A percentile compares a stretch with the other conserved stretches of the same genome.
These are phyloP conservation scores for Scheffersomyces stambukii DNA, from an alignment of 1,139 yeast genomes.

Conservation along the genomic window DNA sequence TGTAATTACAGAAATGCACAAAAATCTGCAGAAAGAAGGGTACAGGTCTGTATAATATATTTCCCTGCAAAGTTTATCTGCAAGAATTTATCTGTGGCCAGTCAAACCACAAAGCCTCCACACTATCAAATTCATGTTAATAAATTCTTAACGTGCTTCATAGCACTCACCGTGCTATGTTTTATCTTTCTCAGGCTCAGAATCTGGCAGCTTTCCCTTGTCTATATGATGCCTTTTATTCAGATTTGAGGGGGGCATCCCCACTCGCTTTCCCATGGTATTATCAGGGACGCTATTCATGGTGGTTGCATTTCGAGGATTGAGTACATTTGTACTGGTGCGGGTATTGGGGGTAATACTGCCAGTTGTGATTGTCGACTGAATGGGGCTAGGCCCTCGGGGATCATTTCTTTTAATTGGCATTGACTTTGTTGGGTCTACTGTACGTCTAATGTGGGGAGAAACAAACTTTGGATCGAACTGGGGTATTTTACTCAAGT, in stretches of 20 bases:
- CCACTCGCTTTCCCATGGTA: conserved; percentile 14
- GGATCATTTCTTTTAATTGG: conserved; percentile 47
- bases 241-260: conserved; percentile 8
- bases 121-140: too few relatives aligned
- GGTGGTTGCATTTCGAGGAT: background rate
- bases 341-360: conserved; percentile 8
- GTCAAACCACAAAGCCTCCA: too few relatives aligned
- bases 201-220: too few relatives aligned
- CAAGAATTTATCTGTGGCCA: too few relatives aligned
- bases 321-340: background rate
- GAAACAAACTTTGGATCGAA: conserved; percentile 49
- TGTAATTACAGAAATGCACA: too few relatives aligned
- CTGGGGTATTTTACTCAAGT: conserved; percentile 28
- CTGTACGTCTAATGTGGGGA: conserved; percentile 47
- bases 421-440: conserved; percentile 57
- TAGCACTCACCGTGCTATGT: too few relatives aligned
- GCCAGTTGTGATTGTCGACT: conserved; percentile 7
- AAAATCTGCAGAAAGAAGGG: too few relatives aligned
- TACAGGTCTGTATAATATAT: too few relatives aligned
- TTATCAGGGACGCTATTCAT: conserved; percentile 15
- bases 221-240: conserved; percentile 6
- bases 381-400: conserved; percentile 2
- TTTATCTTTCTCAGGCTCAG: too few relatives aligned
- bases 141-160: too few relatives aligned
- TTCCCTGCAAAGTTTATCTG: too few relatives aligned